phyloP scores from a whole-genome alignment of 805 yeast genomes.

The Dipodascopsis tothii region DNA sequence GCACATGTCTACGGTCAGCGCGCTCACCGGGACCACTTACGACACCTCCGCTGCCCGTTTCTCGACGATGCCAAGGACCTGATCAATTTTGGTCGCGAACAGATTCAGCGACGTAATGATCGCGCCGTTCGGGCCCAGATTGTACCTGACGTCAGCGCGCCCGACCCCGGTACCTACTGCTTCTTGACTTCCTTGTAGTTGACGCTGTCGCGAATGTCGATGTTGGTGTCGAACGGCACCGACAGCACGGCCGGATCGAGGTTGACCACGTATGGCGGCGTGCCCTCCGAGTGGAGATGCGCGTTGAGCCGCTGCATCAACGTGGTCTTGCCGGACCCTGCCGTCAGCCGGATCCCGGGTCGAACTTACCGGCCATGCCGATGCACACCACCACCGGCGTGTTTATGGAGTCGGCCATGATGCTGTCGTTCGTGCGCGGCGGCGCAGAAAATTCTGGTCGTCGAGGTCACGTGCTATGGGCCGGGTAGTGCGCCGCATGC shows the following conservation, averaged over 20 bases:
- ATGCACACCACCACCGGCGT: constrained; percentile 42
- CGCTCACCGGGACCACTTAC: constrained; percentile 21
- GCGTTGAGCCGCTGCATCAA: constrained; percentile 92
- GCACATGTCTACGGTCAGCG: constrained; percentile 51
- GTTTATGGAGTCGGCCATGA: no score
- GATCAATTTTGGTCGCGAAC: constrained; percentile 92
- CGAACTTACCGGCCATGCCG: constrained; percentile 39
- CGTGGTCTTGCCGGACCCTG: constrained; percentile 87
- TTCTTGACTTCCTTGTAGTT: constrained; percentile 96
- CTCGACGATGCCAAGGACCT: constrained; percentile 78
- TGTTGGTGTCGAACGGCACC: constrained; percentile 89
- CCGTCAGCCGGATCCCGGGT: not conserved
- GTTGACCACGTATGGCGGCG: constrained; percentile 85
- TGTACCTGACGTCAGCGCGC: constrained; percentile 37
- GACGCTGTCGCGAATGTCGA: constrained; percentile 92
- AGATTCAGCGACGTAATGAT: constrained; percentile 90
- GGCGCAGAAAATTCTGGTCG: no score
- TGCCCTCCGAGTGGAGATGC: constrained; percentile 61
- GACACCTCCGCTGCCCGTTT: constrained; percentile 48
- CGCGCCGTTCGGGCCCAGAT: constrained; percentile 96
- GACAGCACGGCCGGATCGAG: constrained; percentile 93
- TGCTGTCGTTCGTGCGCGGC: no score
- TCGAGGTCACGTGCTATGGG: no score
- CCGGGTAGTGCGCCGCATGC: no score
- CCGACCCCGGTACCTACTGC: constrained; percentile 36